Evolutionary conservation across 495 filamentous ascomycete genomes (phyloP).

Genomic region (Penicillium silybi): DNA sequence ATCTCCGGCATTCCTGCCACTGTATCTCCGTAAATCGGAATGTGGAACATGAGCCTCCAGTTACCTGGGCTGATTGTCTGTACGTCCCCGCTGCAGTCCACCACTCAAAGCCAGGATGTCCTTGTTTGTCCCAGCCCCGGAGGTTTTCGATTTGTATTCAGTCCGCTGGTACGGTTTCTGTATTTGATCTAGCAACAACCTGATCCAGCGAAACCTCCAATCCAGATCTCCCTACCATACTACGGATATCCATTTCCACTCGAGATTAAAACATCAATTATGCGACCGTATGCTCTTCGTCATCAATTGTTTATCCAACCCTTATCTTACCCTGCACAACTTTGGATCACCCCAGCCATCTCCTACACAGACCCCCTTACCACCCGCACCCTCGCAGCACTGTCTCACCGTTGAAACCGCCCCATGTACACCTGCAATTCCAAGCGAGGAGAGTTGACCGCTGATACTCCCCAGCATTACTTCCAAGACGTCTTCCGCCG

Average conservation of each 20-base stretch:
- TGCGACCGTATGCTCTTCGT: background rate
- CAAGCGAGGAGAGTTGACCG: background rate
- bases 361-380: background rate
- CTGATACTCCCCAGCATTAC: background rate
- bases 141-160: background rate
- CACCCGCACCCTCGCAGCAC: background rate
- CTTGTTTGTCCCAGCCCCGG: no score
- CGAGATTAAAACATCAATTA: no score
- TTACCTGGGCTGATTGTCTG: background rate
- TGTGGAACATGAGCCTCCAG: background rate
- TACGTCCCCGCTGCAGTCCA: background rate
- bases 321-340: background rate
- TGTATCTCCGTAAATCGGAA: background rate
- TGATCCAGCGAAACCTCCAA: no score
- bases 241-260: no score
- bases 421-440: background rate
- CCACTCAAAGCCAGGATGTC: background rate
- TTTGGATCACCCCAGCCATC: background rate
- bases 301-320: no score
- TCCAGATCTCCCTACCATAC: no score
- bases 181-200: background rate
- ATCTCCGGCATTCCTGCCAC: background rate
- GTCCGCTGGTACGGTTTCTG: no score
- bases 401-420: background rate
- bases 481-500: no score